Evolutionary conservation across 352 stramenopile genomes (phyloP).

Genomic region (Pythium rhizo-oryzae): DNA sequence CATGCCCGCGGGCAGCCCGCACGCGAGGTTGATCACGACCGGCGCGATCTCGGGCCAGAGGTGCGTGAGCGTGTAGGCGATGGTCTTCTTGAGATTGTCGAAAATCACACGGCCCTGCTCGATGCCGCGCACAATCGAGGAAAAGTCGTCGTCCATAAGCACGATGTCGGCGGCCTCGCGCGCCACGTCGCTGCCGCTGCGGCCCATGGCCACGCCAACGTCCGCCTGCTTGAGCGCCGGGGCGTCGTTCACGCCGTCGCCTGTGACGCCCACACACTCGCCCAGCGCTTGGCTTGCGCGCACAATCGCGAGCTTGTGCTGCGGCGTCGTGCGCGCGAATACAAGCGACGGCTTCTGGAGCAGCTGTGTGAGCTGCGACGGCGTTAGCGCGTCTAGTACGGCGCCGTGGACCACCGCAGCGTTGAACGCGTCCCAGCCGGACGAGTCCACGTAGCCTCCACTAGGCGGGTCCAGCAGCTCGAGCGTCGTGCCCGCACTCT

Average conservation of each 20-base stretch:
- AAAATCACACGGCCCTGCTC: constrained; percentile 59
- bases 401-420: constrained; percentile 3
- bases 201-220: constrained; percentile 97
- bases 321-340: constrained; percentile 94
- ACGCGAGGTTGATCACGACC: constrained; percentile 71
- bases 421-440: constrained; percentile 4
- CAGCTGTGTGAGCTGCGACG: background rate
- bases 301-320: constrained; percentile 89
- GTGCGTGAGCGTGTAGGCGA: constrained; percentile 91
- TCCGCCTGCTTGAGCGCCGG: constrained; percentile 81
- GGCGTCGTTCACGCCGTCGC: constrained; percentile 74
- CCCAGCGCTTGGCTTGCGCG: constrained; percentile 43
- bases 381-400: background rate
- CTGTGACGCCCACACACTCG: constrained; percentile 74
- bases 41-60: constrained; percentile 82
- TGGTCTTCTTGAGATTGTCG: constrained; percentile 93
- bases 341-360: constrained; percentile 66
- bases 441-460: no score
- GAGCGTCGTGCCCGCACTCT: no score
- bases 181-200: constrained; percentile 94
- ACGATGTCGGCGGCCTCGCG: constrained; percentile 95
- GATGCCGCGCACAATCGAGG: constrained; percentile 89
- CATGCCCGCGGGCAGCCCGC: constrained; percentile 80
- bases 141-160: constrained; percentile 96
- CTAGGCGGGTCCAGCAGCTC: no score